Base-by-base conservation (phyloP, 2,329 filamentous ascomycete species). In the Penicillium sp. region DNA sequence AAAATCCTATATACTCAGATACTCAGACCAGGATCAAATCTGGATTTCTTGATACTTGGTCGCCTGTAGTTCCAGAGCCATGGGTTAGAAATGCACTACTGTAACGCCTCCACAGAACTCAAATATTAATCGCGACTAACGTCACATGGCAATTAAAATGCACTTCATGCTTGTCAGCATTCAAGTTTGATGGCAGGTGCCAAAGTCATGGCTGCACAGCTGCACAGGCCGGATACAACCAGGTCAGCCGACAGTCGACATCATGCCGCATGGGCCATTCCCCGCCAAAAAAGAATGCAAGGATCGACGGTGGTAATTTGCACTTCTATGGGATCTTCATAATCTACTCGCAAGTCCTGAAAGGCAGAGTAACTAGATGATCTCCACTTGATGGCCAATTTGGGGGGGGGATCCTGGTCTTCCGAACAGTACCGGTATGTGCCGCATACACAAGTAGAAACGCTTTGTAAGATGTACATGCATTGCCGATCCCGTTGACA, bases 161-260 rank as follows among this genome's bases (percentile, higher is more conserved):
- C 34, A n/a, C 20, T 20, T 23, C 34, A n/a, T 37, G 15, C 15
- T 12, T 37, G 9, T 37, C 15, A 23, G 18, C 20, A 12, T 5
- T 37, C 4, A 17, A 37, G 10, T 37, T 24, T 17, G 10, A 30
- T 36, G 18, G 42, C 13, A 36, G 29, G 13, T 39, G 7, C 27
- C 10, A 36, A 74, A 3, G 64, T 69, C 24, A 62, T 78, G 55
- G 65, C 54, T 26, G 67, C 48, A 58, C 72, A 80, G 65, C 54
- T 26, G 67, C 48, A 58, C 72, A 80, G 41, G 65, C 66, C 3
- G 76, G 74, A 34, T 73, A 79, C 56, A 42, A 7, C 23, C 30
- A 37, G 27, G 47, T 56, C 55, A 56, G 47, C 47, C 49, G 49
- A 51, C 40, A 43, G 74, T 83, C 50, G 79, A 83, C 59, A 72